Conservation (phyloP, 31 red algal genomes). For the Asparagopsis taxiformis region DNA sequence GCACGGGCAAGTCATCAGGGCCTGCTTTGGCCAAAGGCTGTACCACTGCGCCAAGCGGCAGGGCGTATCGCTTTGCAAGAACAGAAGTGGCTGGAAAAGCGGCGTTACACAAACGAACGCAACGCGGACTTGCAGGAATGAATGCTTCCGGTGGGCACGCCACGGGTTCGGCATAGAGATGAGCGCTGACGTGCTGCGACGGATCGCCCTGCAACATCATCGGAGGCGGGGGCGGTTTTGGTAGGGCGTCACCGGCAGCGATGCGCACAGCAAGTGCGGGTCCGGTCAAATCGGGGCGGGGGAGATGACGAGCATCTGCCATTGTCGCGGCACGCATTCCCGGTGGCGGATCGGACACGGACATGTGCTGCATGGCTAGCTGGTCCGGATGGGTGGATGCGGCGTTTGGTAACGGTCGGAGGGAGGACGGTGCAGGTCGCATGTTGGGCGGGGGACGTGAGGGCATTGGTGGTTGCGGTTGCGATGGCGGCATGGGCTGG, state of each 20-base stretch:
- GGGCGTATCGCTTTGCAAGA: conserved; percentile 70
- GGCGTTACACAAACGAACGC: conserved; percentile 45
- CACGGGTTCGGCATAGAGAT: conserved; percentile 38
- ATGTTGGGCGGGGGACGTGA: not conserved
- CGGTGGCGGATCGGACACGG: conserved; percentile 21
- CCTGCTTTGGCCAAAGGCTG: conserved; percentile 68
- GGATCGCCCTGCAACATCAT: conserved; percentile 9
- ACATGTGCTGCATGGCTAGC: not conserved
- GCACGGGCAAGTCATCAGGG: conserved; percentile 51
- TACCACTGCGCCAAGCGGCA: conserved; percentile 90
- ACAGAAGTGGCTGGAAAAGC: conserved; percentile 73
- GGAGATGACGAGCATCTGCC: conserved; percentile 46
- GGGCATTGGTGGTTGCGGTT: not conserved
- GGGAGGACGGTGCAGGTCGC: not conserved
- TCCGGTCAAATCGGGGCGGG: conserved; percentile 49
- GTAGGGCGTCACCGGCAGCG: conserved; percentile 39
- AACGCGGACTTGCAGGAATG: conserved; percentile 49
- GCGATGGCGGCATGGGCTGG: conserved; percentile 23
- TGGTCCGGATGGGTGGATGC: not conserved
- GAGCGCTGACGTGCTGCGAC: too few species aligned
- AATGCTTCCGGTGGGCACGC: conserved; percentile 82
- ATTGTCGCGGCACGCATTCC: conserved; percentile 53
- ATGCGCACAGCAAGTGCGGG: conserved; percentile 44
- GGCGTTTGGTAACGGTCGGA: not conserved
- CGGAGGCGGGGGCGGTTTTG: conserved; percentile 27